Evolutionary conservation across 495 filamentous ascomycete species (phyloP).

Genomic region (Daldinia loculata): DNA sequence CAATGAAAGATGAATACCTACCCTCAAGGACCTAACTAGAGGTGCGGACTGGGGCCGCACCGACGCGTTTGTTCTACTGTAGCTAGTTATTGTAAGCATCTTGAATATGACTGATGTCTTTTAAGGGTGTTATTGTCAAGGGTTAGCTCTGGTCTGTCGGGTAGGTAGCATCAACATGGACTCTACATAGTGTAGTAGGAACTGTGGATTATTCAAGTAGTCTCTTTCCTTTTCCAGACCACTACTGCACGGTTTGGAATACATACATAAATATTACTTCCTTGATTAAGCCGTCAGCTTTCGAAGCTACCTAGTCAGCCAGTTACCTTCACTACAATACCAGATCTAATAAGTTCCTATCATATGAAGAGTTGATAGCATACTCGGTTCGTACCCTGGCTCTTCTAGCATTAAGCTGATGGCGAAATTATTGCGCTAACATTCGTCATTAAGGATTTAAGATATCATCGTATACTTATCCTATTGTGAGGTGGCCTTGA

Average conservation of each 20-base stretch:
- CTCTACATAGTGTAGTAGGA: too few species aligned
- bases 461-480: neutral
- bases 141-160: neutral
- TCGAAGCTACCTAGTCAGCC: neutral
- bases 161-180: too few species aligned
- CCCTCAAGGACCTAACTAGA: slow-evolving; percentile 1
- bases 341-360: neutral
- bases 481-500: slow-evolving; percentile 6
- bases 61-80: neutral
- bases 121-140: neutral
- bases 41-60: neutral
- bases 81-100: too few species aligned
- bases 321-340: neutral
- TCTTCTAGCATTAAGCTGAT: neutral
- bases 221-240: neutral
- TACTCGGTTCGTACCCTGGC: neutral
- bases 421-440: neutral
- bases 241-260: neutral
- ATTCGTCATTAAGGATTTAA: neutral
- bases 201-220: too few species aligned
- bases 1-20: slow-evolving; percentile 20
- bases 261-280: neutral
- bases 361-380: neutral
- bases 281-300: neutral
- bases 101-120: neutral